Conservation (phyloP, 345 rosid genomes). For the Sonneratia caseolaris region DNA sequence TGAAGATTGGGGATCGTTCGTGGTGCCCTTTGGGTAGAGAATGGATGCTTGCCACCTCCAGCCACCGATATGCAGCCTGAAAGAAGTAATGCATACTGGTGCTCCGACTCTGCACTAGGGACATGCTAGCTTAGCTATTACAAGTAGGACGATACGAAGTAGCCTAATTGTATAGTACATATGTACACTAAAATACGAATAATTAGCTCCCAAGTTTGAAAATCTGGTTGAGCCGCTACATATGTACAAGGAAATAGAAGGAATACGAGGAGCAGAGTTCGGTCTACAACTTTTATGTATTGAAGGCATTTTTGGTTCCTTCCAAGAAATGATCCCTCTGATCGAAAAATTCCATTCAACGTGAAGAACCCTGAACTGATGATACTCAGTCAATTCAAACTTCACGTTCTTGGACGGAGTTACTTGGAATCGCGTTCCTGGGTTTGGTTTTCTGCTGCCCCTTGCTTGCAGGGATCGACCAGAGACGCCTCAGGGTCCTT, state of each 20-base stretch:
- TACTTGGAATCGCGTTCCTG: background rate
- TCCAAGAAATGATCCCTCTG: background rate
- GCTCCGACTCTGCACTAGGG: background rate
- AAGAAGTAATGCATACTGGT: conserved; percentile 27
- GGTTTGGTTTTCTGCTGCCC: background rate
- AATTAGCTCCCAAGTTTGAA: background rate
- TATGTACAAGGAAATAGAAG: background rate
- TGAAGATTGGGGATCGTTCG: conserved; percentile 84
- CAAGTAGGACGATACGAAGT: background rate
- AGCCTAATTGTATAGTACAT: background rate
- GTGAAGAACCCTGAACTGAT: too few species aligned
- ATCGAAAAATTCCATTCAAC: background rate
- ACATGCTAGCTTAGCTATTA: background rate
- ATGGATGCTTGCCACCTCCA: conserved; percentile 65
- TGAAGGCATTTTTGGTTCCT: background rate
- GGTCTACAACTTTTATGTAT: background rate
- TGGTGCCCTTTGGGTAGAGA: conserved; percentile 80
- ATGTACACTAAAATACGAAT: background rate
- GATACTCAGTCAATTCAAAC: background rate
- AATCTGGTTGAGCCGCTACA: background rate
- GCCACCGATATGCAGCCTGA: conserved; percentile 78
- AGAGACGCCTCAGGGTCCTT: too few species aligned
- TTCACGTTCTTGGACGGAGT: background rate
- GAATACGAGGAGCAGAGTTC: background rate
- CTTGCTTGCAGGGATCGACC: too few species aligned